Base-by-base conservation (phyloP, 306 rosid species). In the Sphenostylis stenocarpa region DNA sequence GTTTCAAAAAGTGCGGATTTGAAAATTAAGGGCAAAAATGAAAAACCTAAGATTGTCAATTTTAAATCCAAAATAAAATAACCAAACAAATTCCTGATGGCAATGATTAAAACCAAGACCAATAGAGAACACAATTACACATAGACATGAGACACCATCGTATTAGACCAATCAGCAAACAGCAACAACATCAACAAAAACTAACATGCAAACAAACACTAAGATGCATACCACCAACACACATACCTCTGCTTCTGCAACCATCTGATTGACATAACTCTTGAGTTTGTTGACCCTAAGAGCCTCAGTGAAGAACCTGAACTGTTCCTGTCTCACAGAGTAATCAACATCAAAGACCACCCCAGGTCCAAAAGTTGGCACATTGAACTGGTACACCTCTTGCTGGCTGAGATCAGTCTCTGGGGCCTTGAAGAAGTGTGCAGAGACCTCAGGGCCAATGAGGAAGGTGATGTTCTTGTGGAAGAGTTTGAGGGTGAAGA, bases 271-370 rank as follows among this genome's bases (percentile, higher is more conserved):
- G 64, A 95, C 97, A 79, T 92, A 95, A 2, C 92, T 84, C 86
- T 92, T 95, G 34, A 95, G 90, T 21, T 89, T 90, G n/a, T 67
- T 88, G 26, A 85, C 99, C 70, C 99, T 84, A 6, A 95, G 85
- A 65, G 99, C 82, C 88, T 95, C 99, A 0, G 97, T 90, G 66
- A 95, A 95, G 89, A 95, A 95, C n/a, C 97, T 77, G 33, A 95
- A 92, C 88, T 95, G 98, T 57, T 95, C 98, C 69, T 95, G 97
- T 26, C 98, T 70, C 5, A 95, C 79, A 0, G 97, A 86, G 67
- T 95, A 95, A 75, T 95, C 98, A 72, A 95, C 97, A 75, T 95
- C 98, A 48, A 95, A 95, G 10, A 90, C 98, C 20, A 95, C 98
- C 1, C 97, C 97, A 11, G 97, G 97, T 4, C 98, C 98, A 23